Percentiles rank a stretch among this genome's conserved stretches.
These are phyloP conservation scores for Allium sativum DNA, from an alignment of 106 monocot genomes.

Conservation along the genomic window DNA sequence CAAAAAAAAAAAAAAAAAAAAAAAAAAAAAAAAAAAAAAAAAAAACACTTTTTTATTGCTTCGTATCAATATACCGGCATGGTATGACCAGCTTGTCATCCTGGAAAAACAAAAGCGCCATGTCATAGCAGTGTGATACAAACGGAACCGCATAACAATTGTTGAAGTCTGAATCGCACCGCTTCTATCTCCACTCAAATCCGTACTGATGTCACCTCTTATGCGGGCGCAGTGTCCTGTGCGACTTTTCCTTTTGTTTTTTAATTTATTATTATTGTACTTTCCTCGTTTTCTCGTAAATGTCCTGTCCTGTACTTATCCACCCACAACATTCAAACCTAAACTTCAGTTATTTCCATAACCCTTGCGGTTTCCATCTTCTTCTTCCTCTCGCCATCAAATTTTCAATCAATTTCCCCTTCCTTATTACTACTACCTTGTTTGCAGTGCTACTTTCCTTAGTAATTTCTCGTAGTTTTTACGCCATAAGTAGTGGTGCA, in stretches of 20 bases:
- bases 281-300: too few relatives aligned
- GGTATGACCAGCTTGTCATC: too few relatives aligned
- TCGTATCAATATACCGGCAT: too few relatives aligned
- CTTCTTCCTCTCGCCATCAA: background rate
- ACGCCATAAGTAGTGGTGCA: too few relatives aligned
- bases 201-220: background rate
- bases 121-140: too few relatives aligned
- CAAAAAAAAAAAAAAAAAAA: too few relatives aligned
- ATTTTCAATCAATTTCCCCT: background rate
- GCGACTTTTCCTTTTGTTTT: background rate
- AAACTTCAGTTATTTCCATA: background rate
- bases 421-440: background rate
- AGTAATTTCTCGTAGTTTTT: background rate
- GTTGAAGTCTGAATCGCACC: too few relatives aligned
- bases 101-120: too few relatives aligned
- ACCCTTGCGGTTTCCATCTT: background rate
- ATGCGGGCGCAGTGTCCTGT: background rate
- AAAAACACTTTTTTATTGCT: too few relatives aligned
- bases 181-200: background rate
- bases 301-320: background rate
- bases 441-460: background rate
- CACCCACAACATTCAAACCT: background rate
- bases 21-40: too few relatives aligned
- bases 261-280: background rate
- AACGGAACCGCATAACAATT: too few relatives aligned